phyloP scores from a whole-genome alignment of 768 basidiomycete genomes.

The Auriscalpium vulgare region DNA sequence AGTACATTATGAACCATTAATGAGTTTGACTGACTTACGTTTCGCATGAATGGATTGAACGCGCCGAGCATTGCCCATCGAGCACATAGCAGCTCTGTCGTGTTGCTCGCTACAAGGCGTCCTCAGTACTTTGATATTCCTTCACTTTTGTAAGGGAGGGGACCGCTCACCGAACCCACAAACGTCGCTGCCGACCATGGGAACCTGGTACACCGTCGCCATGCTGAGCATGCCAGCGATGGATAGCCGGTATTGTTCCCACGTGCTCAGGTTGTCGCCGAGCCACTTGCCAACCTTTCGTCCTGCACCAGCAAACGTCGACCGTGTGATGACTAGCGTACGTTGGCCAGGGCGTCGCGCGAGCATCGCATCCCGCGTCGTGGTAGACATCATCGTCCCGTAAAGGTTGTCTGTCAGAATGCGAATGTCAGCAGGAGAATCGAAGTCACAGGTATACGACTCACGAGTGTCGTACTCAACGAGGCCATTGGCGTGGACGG shows the following conservation, averaged over 20 bases:
- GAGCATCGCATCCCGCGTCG: slow-evolving; percentile 53
- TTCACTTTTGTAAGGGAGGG: no score
- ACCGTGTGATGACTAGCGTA: slow-evolving; percentile 63
- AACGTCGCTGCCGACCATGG: slow-evolving; percentile 69
- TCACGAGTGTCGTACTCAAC: slow-evolving; percentile 48
- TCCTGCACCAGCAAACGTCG: slow-evolving; percentile 66
- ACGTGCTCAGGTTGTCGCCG: slow-evolving; percentile 54
- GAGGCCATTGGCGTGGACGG: slow-evolving; percentile 49
- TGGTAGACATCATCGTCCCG: slow-evolving; percentile 64
- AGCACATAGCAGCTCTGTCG: slow-evolving; percentile 61
- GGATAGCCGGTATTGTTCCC: slow-evolving; percentile 51
- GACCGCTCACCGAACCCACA: no score
- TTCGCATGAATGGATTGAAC: slow-evolving; percentile 75
- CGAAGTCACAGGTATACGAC: slow-evolving; percentile 5
- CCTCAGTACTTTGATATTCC: background rate
- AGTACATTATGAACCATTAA: background rate
- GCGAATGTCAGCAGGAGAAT: background rate
- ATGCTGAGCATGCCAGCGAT: slow-evolving; percentile 62
- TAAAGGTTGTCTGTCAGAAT: slow-evolving; percentile 46
- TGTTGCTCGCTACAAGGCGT: slow-evolving; percentile 36
- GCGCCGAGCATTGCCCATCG: slow-evolving; percentile 74
- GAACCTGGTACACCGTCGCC: slow-evolving; percentile 55
- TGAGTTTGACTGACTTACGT: slow-evolving; percentile 33
- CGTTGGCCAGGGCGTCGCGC: slow-evolving; percentile 52
- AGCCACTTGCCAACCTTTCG: slow-evolving; percentile 66